These are phyloP conservation scores for Trichoderma oligosporum DNA, from an alignment of 2,329 filamentous ascomycete genomes.

Conservation along the genomic window DNA sequence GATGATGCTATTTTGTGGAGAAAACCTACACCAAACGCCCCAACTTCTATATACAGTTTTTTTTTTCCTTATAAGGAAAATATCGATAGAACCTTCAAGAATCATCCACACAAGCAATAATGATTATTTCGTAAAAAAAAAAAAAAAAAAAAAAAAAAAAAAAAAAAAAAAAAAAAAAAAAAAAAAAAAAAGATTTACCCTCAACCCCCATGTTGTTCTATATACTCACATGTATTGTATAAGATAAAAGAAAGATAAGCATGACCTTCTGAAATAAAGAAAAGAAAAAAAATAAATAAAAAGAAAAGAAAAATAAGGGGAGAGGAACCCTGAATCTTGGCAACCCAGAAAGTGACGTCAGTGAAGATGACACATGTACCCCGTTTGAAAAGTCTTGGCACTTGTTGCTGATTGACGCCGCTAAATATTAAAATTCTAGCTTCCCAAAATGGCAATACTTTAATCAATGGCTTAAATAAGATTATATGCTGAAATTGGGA, in stretches of 20 bases:
- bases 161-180: no score
- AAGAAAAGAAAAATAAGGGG: background rate
- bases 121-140: no score
- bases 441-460: constrained; percentile 9
- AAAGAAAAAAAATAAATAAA: background rate
- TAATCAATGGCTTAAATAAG: background rate
- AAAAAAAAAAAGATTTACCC: no score
- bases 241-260: no score
- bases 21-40: background rate
- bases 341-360: constrained; percentile 7
- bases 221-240: no score
- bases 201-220: no score
- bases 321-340: no score
- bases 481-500: no score
- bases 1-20: constrained; percentile 15
- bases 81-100: no score
- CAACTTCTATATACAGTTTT: background rate
- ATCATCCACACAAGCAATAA: no score
- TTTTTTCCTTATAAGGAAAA: background rate
- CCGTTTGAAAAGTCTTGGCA: constrained; percentile 3
- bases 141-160: no score
- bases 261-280: no score
- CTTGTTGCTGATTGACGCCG: background rate
- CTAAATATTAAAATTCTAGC: background rate
- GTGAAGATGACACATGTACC: background rate